phyloP scores from a whole-genome alignment of 495 filamentous ascomycete genomes.

The Penicillium flavigenum region DNA sequence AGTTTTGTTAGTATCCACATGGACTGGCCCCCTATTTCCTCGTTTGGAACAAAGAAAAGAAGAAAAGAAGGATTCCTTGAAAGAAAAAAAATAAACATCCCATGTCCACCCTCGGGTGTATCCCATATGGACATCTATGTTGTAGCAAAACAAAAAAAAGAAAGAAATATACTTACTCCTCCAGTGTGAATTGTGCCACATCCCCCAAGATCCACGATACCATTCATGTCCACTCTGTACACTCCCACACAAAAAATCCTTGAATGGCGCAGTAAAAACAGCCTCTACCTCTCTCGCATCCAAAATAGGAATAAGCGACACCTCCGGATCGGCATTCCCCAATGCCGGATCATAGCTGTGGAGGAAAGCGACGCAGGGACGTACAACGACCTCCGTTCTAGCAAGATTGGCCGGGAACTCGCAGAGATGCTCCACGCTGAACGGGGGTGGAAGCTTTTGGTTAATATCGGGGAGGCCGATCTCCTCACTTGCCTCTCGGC shows the following conservation, averaged over 20 bases:
- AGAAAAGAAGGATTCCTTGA: slow-evolving; percentile 3
- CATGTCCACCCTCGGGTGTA: neutral
- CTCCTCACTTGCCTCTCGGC: slow-evolving; percentile 86
- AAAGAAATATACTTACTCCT: slow-evolving; percentile 32
- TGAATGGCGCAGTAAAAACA: slow-evolving; percentile 84
- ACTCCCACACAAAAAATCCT: slow-evolving; percentile 63
- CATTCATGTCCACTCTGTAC: slow-evolving; percentile 14
- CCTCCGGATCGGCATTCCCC: slow-evolving; percentile 56
- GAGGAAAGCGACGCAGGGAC: slow-evolving; percentile 82
- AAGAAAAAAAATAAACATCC: neutral
- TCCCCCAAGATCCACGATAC: slow-evolving; percentile 1
- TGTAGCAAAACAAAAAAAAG: slow-evolving; percentile 1
- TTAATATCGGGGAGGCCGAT: slow-evolving; percentile 76
- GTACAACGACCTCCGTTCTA: slow-evolving; percentile 75
- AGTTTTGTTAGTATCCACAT: slow-evolving; percentile 10
- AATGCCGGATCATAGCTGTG: slow-evolving; percentile 53
- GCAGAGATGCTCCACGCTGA: slow-evolving; percentile 79
- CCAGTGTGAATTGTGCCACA: slow-evolving; percentile 71
- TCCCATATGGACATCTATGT: too few relatives aligned
- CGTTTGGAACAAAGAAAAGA: slow-evolving; percentile 1
- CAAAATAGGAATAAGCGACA: slow-evolving; percentile 70
- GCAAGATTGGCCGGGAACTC: slow-evolving; percentile 78
- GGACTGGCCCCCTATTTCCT: neutral
- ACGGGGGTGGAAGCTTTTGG: slow-evolving; percentile 62
- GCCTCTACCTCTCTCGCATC: slow-evolving; percentile 85